Percentiles rank a stretch among this genome's conserved stretches.
These are phyloP conservation scores for Sonneratia caseolaris DNA, from an alignment of 345 rosid species.

Conservation along the genomic window DNA sequence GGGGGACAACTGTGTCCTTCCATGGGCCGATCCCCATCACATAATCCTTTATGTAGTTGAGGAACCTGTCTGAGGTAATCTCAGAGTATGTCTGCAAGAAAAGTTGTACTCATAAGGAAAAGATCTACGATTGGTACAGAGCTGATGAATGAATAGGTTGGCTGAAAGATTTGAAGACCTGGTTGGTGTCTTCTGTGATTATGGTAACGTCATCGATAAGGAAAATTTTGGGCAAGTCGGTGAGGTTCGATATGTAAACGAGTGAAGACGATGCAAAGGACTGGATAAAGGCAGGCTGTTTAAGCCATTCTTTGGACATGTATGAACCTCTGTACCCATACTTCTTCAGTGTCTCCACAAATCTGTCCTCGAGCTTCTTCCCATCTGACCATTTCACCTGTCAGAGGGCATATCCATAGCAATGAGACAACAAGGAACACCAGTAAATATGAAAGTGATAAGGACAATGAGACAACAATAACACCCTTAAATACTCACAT, in stretches of 20 bases:
- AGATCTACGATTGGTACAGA: not conserved
- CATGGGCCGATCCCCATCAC: constrained; percentile 40
- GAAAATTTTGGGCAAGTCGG: constrained; percentile 28
- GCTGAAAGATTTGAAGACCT: constrained; percentile 14
- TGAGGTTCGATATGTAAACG: constrained; percentile 22
- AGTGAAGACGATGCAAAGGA: constrained; percentile 39
- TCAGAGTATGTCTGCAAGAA: constrained; percentile 29
- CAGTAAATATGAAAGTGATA: too few species aligned
- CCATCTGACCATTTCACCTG: constrained; percentile 41
- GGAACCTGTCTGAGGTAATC: constrained; percentile 32
- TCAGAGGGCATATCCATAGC: not conserved
- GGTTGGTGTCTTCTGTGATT: constrained; percentile 36
- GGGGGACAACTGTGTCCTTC: constrained; percentile 39
- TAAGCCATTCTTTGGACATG: constrained; percentile 34
- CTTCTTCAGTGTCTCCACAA: constrained; percentile 26
- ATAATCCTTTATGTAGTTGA: constrained; percentile 26
- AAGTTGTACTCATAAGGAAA: not conserved
- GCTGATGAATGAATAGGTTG: not conserved
- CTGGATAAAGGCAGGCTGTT: constrained; percentile 33
- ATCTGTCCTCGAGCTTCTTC: constrained; percentile 25
- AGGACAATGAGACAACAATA: too few species aligned
- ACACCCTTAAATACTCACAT: constrained; percentile 9
- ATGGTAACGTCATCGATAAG: constrained; percentile 24
- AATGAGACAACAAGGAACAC: not conserved
- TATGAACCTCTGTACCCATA: constrained; percentile 32